phyloP scores from a whole-genome alignment of 169 alveolate species.

The Plasmodium falciparum region DNA sequence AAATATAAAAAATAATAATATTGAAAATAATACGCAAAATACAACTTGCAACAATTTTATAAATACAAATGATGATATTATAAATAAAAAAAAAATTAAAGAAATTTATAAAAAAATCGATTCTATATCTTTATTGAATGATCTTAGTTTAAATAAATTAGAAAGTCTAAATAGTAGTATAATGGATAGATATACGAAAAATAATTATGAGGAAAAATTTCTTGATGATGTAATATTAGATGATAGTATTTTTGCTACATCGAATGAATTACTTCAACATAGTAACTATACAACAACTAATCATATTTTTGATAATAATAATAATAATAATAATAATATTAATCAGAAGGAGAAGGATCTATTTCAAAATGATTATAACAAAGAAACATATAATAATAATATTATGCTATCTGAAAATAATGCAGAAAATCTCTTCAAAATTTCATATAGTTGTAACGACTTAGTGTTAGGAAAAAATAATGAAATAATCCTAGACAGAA shows the following conservation, averaged over 20 bases:
- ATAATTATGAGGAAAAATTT: slow-evolving; percentile 34
- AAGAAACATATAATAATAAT: not conserved
- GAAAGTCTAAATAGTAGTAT: slow-evolving; percentile 63
- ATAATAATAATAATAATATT: not conserved
- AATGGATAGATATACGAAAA: slow-evolving; percentile 29
- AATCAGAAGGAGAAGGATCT: not conserved
- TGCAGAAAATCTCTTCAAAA: slow-evolving; percentile 42
- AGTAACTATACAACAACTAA: not conserved
- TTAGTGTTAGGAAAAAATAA: not conserved
- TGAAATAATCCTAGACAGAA: not conserved
- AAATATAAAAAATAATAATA: not conserved
- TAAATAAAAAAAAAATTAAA: slow-evolving; percentile 15
- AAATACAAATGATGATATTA: slow-evolving; percentile 2
- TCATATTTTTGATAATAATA: not conserved
- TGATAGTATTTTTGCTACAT: slow-evolving; percentile 58
- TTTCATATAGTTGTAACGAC: slow-evolving; percentile 38
- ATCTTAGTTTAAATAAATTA: slow-evolving; percentile 56
- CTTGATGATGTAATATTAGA: slow-evolving; percentile 62
- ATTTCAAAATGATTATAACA: not conserved
- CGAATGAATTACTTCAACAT: not conserved
- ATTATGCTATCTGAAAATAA: not conserved
- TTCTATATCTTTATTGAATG: slow-evolving; percentile 49
- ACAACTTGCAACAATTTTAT: not conserved
- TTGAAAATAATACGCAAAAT: slow-evolving; percentile 1
- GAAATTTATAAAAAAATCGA: slow-evolving; percentile 52